phyloP scores from a whole-genome alignment of 768 basidiomycete genomes.

The Phanerodontia chrysosporium region DNA sequence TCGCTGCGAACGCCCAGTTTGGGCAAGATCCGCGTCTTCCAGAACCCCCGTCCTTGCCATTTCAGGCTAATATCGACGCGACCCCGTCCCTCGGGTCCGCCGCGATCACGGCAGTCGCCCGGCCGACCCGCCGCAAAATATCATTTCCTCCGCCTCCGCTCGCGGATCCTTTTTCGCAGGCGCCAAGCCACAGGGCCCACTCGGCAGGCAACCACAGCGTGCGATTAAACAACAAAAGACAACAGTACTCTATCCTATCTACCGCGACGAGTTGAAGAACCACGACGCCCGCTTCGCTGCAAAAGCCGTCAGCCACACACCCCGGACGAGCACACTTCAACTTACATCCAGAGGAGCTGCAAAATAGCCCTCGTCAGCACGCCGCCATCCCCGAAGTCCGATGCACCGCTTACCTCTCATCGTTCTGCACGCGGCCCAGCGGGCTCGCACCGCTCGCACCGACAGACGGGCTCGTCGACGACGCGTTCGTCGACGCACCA shows the following conservation, averaged over 20 bases:
- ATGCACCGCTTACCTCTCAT: constrained; percentile 49
- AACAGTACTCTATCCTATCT: too few species aligned
- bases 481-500: constrained; percentile 36
- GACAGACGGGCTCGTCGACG: constrained; percentile 37
- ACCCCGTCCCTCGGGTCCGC: neutral
- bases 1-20: constrained; percentile 12
- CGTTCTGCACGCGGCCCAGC: constrained; percentile 71
- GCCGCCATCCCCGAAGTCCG: neutral
- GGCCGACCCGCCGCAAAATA: neutral
- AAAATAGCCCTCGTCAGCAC: neutral
- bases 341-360: constrained; percentile 17
- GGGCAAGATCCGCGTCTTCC: neutral
- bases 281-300: constrained; percentile 87
- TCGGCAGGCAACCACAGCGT: constrained; percentile 20
- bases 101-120: neutral
- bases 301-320: constrained; percentile 4
- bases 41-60: neutral
- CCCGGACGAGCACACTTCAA: constrained; percentile 8
- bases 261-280: constrained; percentile 88
- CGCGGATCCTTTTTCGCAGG: neutral
- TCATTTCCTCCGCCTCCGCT: neutral
- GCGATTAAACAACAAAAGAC: neutral
- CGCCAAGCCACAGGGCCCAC: too few species aligned
- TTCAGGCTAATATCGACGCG: neutral
- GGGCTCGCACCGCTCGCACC: constrained; percentile 56